Percentiles rank a stretch among this genome's conserved stretches.
phyloP scores from a whole-genome alignment of 2,329 filamentous ascomycete species.

The Ceratocystiopsis minuta region DNA sequence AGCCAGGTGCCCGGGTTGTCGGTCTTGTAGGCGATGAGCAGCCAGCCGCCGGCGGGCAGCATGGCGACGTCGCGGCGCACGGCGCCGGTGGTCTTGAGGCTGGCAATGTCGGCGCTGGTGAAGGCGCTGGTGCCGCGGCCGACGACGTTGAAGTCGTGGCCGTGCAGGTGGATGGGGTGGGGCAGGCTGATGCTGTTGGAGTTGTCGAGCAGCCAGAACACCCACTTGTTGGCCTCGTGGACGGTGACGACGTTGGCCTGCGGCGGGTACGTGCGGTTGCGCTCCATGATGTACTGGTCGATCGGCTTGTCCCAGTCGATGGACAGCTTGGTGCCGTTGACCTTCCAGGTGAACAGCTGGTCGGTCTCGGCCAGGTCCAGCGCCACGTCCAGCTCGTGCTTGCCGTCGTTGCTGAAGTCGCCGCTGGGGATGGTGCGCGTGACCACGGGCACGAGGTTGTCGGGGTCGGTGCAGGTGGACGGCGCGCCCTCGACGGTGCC shows the following conservation, averaged over 20 bases:
- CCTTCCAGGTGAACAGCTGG: constrained; percentile 15
- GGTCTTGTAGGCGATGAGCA: constrained; percentile 26
- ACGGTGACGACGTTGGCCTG: constrained; percentile 3
- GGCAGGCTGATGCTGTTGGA: not conserved
- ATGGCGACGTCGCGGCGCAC: constrained; percentile 25
- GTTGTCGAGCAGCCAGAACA: constrained; percentile 8
- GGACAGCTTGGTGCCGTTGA: constrained; percentile 15
- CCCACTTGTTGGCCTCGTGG: constrained; percentile 5
- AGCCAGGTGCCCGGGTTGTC: constrained; percentile 33
- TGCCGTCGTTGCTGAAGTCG: constrained; percentile 4
- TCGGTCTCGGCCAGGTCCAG: constrained; percentile 9
- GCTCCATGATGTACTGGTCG: constrained; percentile 15
- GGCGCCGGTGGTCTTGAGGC: constrained; percentile 19
- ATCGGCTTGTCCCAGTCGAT: constrained; percentile 20
- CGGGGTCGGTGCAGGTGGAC: constrained; percentile 8
- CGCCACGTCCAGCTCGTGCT: constrained; percentile 7
- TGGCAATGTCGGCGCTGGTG: constrained; percentile 5
- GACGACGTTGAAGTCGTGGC: constrained; percentile 24
- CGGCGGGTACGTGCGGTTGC: constrained; percentile 5
- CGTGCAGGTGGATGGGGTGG: constrained; percentile 26
- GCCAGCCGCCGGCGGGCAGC: constrained; percentile 21
- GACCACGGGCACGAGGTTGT: constrained; percentile 9
- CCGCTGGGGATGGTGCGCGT: constrained; percentile 4
- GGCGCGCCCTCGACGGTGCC: constrained; percentile 12
- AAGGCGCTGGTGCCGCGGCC: constrained; percentile 8